phyloP scores from a whole-genome alignment of 768 basidiomycete genomes.

The Pleurotus ostreatus region DNA sequence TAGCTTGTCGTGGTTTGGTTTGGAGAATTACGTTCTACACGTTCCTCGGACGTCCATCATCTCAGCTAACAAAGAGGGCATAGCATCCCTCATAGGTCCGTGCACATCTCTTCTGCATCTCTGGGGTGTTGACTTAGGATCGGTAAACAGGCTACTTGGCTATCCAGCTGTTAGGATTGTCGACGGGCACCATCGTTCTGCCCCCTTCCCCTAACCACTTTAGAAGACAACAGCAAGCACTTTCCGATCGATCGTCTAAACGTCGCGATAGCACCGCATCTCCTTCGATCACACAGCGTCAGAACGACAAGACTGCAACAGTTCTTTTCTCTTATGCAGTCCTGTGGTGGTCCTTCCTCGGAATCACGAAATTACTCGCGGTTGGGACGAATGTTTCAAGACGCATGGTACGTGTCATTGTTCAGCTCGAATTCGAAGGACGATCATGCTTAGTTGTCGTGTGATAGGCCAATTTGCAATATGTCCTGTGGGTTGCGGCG shows the following conservation, averaged over 20 bases:
- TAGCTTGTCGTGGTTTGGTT: conserved; percentile 46
- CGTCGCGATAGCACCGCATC: conserved; percentile 15
- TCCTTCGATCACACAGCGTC: conserved; percentile 34
- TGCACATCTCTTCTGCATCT: neutral
- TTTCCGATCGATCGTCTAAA: neutral
- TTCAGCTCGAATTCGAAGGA: too few relatives aligned
- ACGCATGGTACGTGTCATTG: conserved; percentile 31
- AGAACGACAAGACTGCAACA: conserved; percentile 69
- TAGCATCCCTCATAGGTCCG: conserved; percentile 73
- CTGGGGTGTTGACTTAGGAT: neutral
- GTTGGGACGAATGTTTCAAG: conserved; percentile 46
- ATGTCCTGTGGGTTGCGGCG: conserved; percentile 85
- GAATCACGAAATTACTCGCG: conserved; percentile 27
- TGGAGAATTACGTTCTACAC: conserved; percentile 63
- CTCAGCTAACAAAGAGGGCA: conserved; percentile 87
- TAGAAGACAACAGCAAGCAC: conserved; percentile 43
- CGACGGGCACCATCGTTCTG: conserved; percentile 75
- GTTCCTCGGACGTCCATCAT: conserved; percentile 61
- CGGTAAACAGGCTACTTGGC: conserved; percentile 72
- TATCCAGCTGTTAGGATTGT: conserved; percentile 83
- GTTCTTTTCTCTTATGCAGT: conserved; percentile 75
- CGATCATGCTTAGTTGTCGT: neutral
- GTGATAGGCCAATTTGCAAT: conserved; percentile 77
- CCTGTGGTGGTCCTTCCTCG: conserved; percentile 73
- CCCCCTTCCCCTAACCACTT: conserved; percentile 77